Evolutionary conservation across 257 asterid genomes (phyloP).

Genomic region (Solanum arcanum): DNA sequence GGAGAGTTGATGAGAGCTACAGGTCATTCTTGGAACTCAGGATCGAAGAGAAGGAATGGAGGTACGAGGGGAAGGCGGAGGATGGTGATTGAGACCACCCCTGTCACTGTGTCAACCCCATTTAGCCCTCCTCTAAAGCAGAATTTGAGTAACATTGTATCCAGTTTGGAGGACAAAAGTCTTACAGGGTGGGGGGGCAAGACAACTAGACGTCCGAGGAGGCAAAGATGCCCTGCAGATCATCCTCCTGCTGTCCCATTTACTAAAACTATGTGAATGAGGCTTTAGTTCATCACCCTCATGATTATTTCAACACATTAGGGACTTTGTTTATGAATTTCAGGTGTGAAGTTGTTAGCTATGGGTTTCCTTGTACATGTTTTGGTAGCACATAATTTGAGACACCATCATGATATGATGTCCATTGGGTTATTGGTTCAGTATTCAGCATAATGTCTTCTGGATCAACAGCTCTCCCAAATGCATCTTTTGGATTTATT

Average conservation of each 20-base stretch:
- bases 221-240: constrained; percentile 61
- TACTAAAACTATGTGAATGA: constrained; percentile 23
- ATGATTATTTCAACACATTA: constrained; percentile 15
- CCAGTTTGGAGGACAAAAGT: constrained; percentile 64
- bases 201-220: constrained; percentile 89
- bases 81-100: constrained; percentile 30
- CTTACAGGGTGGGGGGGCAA: constrained; percentile 99
- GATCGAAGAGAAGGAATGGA: constrained; percentile 55
- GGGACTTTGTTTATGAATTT: constrained; percentile 21
- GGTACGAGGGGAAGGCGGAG: constrained; percentile 62
- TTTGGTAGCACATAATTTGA: constrained; percentile 19
- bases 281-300: constrained; percentile 13
- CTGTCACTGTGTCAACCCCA: constrained; percentile 13
- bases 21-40: constrained; percentile 40
- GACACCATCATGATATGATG: constrained; percentile 14
- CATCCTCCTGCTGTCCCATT: constrained; percentile 31
- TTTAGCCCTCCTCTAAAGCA: constrained; percentile 29
- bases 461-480: not conserved
- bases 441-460: not conserved
- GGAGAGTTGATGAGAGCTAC: constrained; percentile 63
- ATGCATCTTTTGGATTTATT: not conserved
- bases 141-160: constrained; percentile 29
- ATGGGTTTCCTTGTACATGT: constrained; percentile 48
- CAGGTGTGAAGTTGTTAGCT: constrained; percentile 18
- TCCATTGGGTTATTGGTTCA: not conserved